Base-by-base conservation (phyloP, 306 rosid species). In the Canavalia ensiformis region DNA sequence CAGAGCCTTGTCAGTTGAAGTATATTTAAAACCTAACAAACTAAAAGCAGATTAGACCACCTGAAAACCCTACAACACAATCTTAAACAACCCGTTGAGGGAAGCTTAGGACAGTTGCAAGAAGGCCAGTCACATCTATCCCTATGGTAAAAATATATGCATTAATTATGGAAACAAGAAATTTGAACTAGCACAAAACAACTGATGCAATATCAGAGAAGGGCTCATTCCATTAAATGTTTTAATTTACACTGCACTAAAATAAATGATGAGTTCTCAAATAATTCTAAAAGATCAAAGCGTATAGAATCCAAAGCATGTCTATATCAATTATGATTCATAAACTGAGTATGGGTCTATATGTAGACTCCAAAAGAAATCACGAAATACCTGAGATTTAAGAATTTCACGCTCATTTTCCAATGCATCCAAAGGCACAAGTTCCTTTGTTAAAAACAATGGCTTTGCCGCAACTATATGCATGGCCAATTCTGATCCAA, bases 391-490 rank as follows among this genome's bases (percentile, higher is more conserved):
- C 97, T 95, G 97, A 88, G 99, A 93, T 79, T 88, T 90, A 8
- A 95, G 97, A 81, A 95, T 85, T 84, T 93, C 99, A 1, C 93
- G 91, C 82, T 95, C 99, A 76, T 87, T 90, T 67, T 82, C 87
- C 41, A 93, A 82, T 5, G 93, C 92, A 44, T 88, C 93, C n/a
- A 88, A 86, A 79, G 99, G 72, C 76, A 95, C 97, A 42, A 88
- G 94, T 77, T 95, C 97, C 88, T 81, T 95, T 18, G 99, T 89
- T 75, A 95, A 89, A 87, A 89, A 95, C 57, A 91, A 77, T 7
- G 99, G 98, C 87, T 93, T 95, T 41, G 95, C 88, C 50, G 99
- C 99, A 80, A 95, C 99, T 8, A 93, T 76, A 81, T 95, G 99
- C 98, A 95, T 95, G 63, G 98, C 98, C 88, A 93, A 77, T 83